Conservation (phyloP, 2,329 filamentous ascomycete species). For the Colletotrichum navitas region DNA sequence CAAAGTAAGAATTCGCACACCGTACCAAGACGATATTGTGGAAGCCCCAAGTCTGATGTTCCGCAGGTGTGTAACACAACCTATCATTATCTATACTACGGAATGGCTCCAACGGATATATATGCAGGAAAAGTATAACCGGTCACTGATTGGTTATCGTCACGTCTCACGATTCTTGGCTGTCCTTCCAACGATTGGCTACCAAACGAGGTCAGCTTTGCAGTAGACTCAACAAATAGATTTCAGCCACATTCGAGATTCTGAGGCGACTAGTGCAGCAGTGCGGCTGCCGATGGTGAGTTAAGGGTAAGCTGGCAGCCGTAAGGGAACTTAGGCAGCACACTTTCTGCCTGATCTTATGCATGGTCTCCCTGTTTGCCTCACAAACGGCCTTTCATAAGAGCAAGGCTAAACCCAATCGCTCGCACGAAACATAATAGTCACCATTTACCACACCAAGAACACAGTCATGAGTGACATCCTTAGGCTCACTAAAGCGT, state of each 20-base stretch:
- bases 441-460: too few relatives aligned
- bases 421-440: too few relatives aligned
- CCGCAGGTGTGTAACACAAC: background rate
- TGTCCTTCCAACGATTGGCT: constrained; percentile 5
- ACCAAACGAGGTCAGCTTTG: background rate
- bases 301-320: background rate
- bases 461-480: constrained; percentile 32
- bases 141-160: background rate
- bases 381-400: background rate
- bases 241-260: background rate
- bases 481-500: constrained; percentile 28
- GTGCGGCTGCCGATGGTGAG: background rate
- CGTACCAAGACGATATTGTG: background rate
- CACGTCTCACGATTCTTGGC: background rate
- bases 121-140: background rate
- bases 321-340: constrained; percentile 7
- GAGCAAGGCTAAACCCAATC: background rate
- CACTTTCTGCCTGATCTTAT: constrained; percentile 15
- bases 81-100: background rate
- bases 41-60: background rate
- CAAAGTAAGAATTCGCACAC: background rate
- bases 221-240: background rate
- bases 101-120: too few relatives aligned
- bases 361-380: background rate
- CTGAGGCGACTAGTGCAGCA: background rate